These are phyloP conservation scores for Solanum pimpinellifolium DNA, from an alignment of 257 asterid species.

Conservation along the genomic window DNA sequence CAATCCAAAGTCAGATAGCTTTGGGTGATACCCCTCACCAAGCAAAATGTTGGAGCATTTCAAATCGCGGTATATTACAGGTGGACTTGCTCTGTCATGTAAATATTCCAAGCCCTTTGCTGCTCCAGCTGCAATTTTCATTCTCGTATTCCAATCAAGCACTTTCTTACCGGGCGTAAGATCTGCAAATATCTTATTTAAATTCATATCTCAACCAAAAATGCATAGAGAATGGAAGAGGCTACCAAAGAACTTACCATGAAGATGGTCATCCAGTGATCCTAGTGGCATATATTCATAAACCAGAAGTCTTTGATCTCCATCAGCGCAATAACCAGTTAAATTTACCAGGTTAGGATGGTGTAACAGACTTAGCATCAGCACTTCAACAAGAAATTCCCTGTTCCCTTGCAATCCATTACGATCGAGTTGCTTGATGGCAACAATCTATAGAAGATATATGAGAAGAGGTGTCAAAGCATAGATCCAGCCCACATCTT, in stretches of 20 bases:
- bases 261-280: conserved; percentile 82
- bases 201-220: neutral
- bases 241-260: conserved; percentile 30
- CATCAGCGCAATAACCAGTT: conserved; percentile 86
- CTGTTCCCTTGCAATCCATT: conserved; percentile 87
- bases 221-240: neutral
- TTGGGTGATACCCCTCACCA: conserved; percentile 65
- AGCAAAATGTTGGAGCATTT: conserved; percentile 93
- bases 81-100: conserved; percentile 79
- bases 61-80: conserved; percentile 85
- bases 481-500: neutral
- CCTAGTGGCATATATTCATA: conserved; percentile 87
- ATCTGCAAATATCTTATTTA: conserved; percentile 31
- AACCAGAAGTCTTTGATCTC: conserved; percentile 91
- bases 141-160: conserved; percentile 87
- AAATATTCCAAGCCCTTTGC: conserved; percentile 92
- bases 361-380: conserved; percentile 84
- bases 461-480: neutral
- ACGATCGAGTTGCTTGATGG: conserved; percentile 91
- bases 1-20: conserved; percentile 92
- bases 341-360: conserved; percentile 88
- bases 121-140: conserved; percentile 96
- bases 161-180: conserved; percentile 37
- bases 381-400: conserved; percentile 88
- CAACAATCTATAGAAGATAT: conserved; percentile 40